These are phyloP conservation scores for Xenoacremonium recifei DNA, from an alignment of 2,329 filamentous ascomycete genomes.

Conservation along the genomic window DNA sequence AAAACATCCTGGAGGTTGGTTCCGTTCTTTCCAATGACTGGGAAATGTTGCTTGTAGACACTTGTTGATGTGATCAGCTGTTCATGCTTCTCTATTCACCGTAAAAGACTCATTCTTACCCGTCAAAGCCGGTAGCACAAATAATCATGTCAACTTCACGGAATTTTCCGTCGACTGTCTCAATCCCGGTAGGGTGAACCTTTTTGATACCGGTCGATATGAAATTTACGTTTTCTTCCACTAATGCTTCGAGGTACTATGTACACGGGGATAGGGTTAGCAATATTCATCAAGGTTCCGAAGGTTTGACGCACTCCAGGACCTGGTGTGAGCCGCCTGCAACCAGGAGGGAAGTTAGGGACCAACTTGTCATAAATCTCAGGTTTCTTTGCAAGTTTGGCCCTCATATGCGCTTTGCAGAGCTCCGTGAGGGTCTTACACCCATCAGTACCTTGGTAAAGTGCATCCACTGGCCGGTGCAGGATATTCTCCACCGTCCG, in stretches of 20 bases:
- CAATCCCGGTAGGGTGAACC: too few species aligned
- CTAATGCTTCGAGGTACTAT: too few species aligned
- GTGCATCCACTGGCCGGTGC: neutral
- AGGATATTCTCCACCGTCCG: neutral
- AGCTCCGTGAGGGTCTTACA: neutral
- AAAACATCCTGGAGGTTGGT: neutral
- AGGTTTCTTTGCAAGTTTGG: too few species aligned
- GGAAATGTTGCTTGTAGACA: neutral
- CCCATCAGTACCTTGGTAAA: neutral
- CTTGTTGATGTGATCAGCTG: neutral
- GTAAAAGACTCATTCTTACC: neutral
- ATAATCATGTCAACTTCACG: neutral
- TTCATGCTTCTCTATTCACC: too few species aligned
- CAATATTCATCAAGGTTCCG: neutral
- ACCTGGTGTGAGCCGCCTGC: neutral
- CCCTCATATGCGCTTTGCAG: too few species aligned
- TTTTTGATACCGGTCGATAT: too few species aligned
- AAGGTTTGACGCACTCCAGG: too few species aligned
- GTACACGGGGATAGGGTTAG: too few species aligned
- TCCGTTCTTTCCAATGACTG: neutral
- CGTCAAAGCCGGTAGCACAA: neutral
- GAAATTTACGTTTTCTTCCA: neutral
- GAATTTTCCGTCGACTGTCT: neutral
- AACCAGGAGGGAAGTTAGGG: too few species aligned
- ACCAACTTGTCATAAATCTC: too few species aligned